Conservation (phyloP, 257 asterid species). For the Capsicum chinense region DNA sequence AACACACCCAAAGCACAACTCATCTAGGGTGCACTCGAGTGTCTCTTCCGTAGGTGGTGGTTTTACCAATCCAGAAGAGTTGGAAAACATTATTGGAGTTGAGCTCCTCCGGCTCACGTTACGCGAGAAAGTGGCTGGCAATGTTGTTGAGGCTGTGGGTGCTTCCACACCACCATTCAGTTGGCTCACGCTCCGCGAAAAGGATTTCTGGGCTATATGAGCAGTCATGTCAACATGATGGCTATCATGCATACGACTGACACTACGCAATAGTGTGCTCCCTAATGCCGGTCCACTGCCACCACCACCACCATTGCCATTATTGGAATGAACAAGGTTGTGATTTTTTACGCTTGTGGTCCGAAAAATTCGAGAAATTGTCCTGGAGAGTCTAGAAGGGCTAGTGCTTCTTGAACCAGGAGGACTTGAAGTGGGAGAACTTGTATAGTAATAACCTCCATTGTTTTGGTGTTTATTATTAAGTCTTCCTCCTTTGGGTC, state of each 20-base stretch:
- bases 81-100: constrained; percentile 58
- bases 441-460: constrained; percentile 32
- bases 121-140: constrained; percentile 42
- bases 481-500: background rate
- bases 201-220: constrained; percentile 34
- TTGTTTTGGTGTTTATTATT: constrained; percentile 24
- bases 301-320: background rate
- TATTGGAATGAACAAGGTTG: background rate
- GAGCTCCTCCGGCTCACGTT: constrained; percentile 48
- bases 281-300: background rate
- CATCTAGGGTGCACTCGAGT: constrained; percentile 79
- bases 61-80: constrained; percentile 59
- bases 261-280: constrained; percentile 3
- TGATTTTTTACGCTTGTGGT: constrained; percentile 41
- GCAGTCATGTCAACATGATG: background rate
- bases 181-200: constrained; percentile 44
- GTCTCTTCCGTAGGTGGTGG: constrained; percentile 59
- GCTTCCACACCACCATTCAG: constrained; percentile 32
- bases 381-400: constrained; percentile 33
- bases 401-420: constrained; percentile 33
- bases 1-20: constrained; percentile 74
- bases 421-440: constrained; percentile 49
- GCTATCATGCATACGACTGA: background rate
- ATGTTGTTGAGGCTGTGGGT: constrained; percentile 4
- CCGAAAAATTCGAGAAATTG: constrained; percentile 41